Conservation (phyloP, 78 protist genomes). For the Protostelium mycophagum region DNA sequence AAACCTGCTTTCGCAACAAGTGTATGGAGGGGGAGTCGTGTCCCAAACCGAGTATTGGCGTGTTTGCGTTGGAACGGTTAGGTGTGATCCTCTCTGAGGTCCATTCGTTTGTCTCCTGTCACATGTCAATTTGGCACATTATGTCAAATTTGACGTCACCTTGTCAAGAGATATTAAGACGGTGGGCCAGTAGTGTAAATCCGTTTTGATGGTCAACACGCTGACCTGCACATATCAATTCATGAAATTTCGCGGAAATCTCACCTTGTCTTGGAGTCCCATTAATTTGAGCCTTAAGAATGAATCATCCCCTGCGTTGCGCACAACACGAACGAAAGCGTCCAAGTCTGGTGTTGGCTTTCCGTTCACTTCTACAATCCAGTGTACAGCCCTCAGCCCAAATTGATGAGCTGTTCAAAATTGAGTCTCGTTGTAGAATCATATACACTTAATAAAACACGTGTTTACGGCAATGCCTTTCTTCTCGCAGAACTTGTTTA, state of each 20-base stretch:
- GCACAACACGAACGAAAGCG: background rate
- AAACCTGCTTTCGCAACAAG: background rate
- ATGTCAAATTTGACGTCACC: background rate
- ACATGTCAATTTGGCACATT: no score
- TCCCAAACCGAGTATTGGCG: background rate
- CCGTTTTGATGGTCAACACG: constrained; percentile 31
- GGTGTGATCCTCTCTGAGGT: background rate
- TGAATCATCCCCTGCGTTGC: background rate
- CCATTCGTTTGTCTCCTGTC: no score
- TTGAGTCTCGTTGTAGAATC: no score
- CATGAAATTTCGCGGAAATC: background rate
- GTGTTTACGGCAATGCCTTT: no score
- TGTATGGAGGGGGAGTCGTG: background rate
- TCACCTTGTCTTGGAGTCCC: constrained; percentile 10
- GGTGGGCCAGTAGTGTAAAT: constrained; percentile 38
- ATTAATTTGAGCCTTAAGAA: constrained; percentile 22
- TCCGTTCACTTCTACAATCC: constrained; percentile 25
- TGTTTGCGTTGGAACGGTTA: background rate
- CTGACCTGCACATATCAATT: background rate
- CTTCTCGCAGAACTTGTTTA: no score
- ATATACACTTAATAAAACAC: no score
- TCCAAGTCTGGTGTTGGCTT: constrained; percentile 19
- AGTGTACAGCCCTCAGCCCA: constrained; percentile 21
- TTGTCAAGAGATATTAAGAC: background rate
- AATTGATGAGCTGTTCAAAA: constrained; percentile 22